Base-by-base conservation (phyloP, 345 rosid genomes). In the Diplotaxis tenuifolia region DNA sequence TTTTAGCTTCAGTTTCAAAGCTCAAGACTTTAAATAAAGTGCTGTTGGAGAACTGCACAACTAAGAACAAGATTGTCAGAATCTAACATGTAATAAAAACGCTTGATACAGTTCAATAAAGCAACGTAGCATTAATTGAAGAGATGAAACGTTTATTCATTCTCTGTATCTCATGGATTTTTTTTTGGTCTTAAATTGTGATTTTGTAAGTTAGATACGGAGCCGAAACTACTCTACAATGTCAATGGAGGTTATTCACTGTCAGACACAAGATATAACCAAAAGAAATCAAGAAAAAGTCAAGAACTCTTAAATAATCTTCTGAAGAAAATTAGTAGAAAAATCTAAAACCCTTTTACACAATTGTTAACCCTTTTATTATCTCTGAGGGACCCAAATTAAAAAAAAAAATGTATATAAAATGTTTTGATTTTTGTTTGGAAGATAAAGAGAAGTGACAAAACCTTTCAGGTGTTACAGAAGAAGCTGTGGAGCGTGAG, bases 371-470 rank as follows among this genome's bases (percentile, higher is more conserved):
- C 10, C 29, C 22, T 18, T 20, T 71, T 31, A 3, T 34, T 31
- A n/a, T 47, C 36, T 42, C 9, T 58, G 72, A 74, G 77, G 77
- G 78, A 67, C 78, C 68, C 78, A 25, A 67, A 74, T 66, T 40
- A 0, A 21, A 28, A 53, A 12, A 16, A 28, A 14, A 14, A 18
- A 42, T 11, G 18, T 31, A 32, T 19, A 9, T 21, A 32, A 32
- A 21, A 25, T 29, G n/a, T 29, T 29, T 22, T 3, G 2, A 49
- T 45, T 38, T 64, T 63, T 38, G n/a, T n/a, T 55, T 40, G 40
- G 36, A 45, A 8, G 64, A 1, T 19, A 54, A 2, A 50, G 23
- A 60, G 75, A 62, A 54, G 47, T 5, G 67, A 74, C 72, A 59
- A 74, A 58, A 74, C 78, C 78, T 74, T 74, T 73, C 50, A 65